Conservation (phyloP, 2,329 filamentous ascomycete species). For the Eutypella sp. region DNA sequence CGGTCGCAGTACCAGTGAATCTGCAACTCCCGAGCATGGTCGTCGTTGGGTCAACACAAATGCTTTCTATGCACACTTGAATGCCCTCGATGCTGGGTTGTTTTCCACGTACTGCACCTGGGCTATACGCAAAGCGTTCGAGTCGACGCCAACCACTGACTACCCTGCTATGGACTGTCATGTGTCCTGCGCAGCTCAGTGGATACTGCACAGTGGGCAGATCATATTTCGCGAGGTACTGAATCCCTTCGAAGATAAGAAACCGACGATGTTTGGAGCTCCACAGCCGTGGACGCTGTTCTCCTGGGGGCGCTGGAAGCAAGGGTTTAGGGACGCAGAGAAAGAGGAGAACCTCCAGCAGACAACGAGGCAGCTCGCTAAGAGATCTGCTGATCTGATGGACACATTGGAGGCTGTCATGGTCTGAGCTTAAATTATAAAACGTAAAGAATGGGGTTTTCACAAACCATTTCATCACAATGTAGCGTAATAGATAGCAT, state of each 20-base stretch:
- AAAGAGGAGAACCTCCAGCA: background rate
- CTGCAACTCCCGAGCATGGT: background rate
- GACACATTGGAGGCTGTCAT: background rate
- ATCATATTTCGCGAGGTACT: background rate
- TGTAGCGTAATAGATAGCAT: no score
- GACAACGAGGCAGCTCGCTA: background rate
- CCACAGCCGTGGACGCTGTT: background rate
- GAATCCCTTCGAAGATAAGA: background rate
- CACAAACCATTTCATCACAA: no score
- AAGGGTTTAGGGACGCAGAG: background rate
- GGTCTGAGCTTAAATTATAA: background rate
- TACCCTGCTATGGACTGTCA: conserved; percentile 2
- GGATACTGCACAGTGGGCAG: conserved; percentile 3
- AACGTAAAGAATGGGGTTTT: no score
- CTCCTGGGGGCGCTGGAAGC: background rate
- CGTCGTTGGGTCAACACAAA: conserved; percentile 1
- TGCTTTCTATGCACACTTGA: background rate
- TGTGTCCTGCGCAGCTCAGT: conserved; percentile 1
- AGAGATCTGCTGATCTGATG: background rate
- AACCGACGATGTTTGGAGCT: background rate
- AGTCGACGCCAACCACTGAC: conserved; percentile 2
- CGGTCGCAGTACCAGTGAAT: background rate
- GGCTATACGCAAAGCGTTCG: conserved; percentile 2
- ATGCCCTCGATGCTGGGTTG: conserved; percentile 1
- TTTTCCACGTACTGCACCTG: background rate